Conservation (phyloP, 225 moss, liverwort and hornwort genomes). For the Asterella californica region DNA sequence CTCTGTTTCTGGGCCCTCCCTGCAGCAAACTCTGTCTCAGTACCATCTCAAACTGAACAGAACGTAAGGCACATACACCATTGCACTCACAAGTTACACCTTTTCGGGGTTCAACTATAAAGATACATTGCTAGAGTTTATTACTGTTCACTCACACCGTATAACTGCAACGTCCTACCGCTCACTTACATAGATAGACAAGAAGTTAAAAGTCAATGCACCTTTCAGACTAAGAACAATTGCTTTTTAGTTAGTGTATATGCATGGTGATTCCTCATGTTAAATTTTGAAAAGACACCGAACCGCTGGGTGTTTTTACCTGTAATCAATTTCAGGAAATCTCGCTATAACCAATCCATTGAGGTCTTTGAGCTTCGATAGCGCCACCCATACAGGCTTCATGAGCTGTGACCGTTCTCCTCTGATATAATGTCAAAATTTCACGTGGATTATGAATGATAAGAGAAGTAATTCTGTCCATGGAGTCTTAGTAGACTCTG, state of each 20-base stretch:
- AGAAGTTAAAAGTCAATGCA: too few species aligned
- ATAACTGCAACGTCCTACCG: background rate
- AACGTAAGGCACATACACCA: too few species aligned
- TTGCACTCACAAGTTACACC: background rate
- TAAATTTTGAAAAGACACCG: too few species aligned
- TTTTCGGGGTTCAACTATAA: too few species aligned
- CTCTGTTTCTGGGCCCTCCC: slow-evolving; percentile 9
- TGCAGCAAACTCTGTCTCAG: background rate
- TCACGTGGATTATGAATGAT: background rate
- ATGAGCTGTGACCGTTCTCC: slow-evolving; percentile 21
- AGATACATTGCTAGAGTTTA: background rate
- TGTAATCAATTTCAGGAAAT: slow-evolving; percentile 19
- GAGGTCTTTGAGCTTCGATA: slow-evolving; percentile 19
- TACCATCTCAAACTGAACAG: background rate
- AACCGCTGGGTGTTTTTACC: background rate
- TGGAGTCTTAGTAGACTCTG: background rate
- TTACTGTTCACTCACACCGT: background rate
- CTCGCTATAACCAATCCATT: slow-evolving; percentile 8
- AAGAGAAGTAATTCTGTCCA: background rate
- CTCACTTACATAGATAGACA: background rate
- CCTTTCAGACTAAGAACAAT: too few species aligned
- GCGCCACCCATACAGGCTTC: slow-evolving; percentile 29
- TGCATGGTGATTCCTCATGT: too few species aligned
- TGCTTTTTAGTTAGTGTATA: too few species aligned
- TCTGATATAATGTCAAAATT: slow-evolving; percentile 4